Base-by-base conservation (phyloP, 805 yeast species). In the Zygotorulaspora sp. region DNA sequence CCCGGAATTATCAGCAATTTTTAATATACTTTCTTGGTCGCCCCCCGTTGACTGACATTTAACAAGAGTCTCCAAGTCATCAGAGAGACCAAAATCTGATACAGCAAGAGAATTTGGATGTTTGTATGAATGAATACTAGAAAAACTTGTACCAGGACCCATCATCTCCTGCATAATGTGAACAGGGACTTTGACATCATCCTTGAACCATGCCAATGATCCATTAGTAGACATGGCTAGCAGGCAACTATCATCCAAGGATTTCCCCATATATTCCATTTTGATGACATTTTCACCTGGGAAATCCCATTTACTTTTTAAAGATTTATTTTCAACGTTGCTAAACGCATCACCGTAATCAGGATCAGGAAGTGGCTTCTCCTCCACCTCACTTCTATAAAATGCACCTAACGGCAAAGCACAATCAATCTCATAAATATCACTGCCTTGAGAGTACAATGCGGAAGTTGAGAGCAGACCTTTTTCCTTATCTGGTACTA, bases 271-370 rank as follows among this genome's bases (percentile, higher is more conserved):
- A 21, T 51, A 48, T 8, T 41, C 35, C 47, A 59, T 38, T 40
- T 58, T 58, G 4, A 49, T 50, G 9, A 59, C 49, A 17, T 50
- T 52, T 37, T 58, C 62, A 21, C 62, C 64, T 11, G 50, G 53
- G 33, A 55, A 59, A 8, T 48, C 43, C 62, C 63, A 59, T 34
- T 51, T 53, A 10, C 51, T 44, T 8, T 41, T 30, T 20, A 52
- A 38, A n/a, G 48, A 43, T 9, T 37, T 40, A 7, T 42, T 37
- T 29, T 53, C 55, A 9, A 48, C 41, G 40, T 78, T 86, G 17
- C 74, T 79, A 27, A 82, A 71, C 2, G 80, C 87, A 43, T 81
- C 90, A 28, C 82, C 94, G 35, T 69, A 68, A 51, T 81, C 89
- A 3, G 87, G 88, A 26, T 67, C 70, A 16, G 57, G 43, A 24